Evolutionary conservation across 306 rosid species (phyloP), one percentile per base, ranked within the genome.

Genomic region (Corylus americana): DNA sequence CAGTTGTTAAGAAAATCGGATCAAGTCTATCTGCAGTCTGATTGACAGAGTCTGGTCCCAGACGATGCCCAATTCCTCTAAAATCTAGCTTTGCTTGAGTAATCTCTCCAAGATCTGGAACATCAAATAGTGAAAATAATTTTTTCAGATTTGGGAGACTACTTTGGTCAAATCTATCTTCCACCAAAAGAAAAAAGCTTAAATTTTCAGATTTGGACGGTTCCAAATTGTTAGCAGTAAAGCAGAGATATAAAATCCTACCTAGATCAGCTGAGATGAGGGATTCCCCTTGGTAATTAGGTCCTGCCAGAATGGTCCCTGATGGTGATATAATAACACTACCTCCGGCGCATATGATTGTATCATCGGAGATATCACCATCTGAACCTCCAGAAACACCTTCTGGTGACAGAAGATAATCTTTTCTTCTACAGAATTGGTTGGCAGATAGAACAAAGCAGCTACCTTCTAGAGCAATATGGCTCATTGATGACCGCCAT

Each of bases 401-500:
- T 39, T 88, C 97, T 4, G 97, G 97, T 79, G 93, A 87, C 20
- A 90, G 92, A 9, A 97, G 97, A 77, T 91, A 94, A 75, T 94
- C 97, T 61, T 87, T 91, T 78, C 97, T 87, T 72, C 90, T 90
- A 70, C 98, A 94, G 88, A 94, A 94, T 59, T 92, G 98, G 83
- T 92, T 91, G 72, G 94, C 89, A 0, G 98, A 92, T 73, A 92
- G 77, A 82, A 94, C 97, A 77, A 94, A 94, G 80, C 98, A 94
- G 54, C 97, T 92, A 83, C 97, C 98, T 89, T 92, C 98, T 44
- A 85, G 25, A 10, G 98, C 95, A 90, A 94, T 91, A 80, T 94
- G 98, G 72, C 90, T 86, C 98, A 94, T 83, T 71, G 98, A 87
- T 73, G 97, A 90, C 86, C 88, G 97, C 98, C 97, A 94, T 74